Evolutionary conservation across 768 basidiomycete genomes (phyloP).

Genomic region (Russula emetica): DNA sequence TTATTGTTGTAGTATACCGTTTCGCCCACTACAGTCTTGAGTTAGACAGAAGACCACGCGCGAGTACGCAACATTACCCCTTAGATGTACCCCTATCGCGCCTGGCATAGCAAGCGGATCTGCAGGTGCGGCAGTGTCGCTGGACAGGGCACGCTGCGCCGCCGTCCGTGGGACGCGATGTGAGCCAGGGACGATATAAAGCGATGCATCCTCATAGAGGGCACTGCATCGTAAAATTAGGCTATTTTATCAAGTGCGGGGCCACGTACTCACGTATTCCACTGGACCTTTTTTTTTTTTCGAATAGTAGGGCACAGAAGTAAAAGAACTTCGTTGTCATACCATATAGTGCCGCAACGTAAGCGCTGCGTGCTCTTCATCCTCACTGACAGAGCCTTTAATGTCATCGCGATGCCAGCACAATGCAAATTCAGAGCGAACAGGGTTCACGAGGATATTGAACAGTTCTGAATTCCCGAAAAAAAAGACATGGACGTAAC

Average conservation of each 20-base stretch:
- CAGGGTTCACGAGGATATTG: conserved; percentile 70
- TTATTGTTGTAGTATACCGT: conserved; percentile 80
- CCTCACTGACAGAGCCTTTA: conserved; percentile 48
- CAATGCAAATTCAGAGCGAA: conserved; percentile 59
- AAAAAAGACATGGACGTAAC: neutral
- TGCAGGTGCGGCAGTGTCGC: conserved; percentile 45
- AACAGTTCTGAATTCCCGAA: conserved; percentile 52
- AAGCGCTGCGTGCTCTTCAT: conserved; percentile 59
- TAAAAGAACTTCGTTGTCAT: conserved; percentile 6
- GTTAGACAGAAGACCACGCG: neutral
- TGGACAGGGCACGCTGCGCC: conserved; percentile 55
- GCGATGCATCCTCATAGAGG: conserved; percentile 61
- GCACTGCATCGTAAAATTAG: conserved; percentile 42
- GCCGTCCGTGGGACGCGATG: conserved; percentile 55
- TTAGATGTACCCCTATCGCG: conserved; percentile 48
- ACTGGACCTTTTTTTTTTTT: conserved; percentile 56
- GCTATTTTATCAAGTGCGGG: neutral
- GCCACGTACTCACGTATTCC: conserved; percentile 61
- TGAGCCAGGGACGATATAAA: conserved; percentile 66
- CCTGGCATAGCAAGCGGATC: conserved; percentile 72
- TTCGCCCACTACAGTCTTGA: conserved; percentile 50
- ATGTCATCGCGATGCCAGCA: conserved; percentile 82
- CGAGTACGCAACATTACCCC: conserved; percentile 41
- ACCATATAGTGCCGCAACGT: conserved; percentile 62
- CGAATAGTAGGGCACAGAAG: neutral